Base-by-base conservation (phyloP, 257 asterid genomes). In the Anisodus acutangulus region DNA sequence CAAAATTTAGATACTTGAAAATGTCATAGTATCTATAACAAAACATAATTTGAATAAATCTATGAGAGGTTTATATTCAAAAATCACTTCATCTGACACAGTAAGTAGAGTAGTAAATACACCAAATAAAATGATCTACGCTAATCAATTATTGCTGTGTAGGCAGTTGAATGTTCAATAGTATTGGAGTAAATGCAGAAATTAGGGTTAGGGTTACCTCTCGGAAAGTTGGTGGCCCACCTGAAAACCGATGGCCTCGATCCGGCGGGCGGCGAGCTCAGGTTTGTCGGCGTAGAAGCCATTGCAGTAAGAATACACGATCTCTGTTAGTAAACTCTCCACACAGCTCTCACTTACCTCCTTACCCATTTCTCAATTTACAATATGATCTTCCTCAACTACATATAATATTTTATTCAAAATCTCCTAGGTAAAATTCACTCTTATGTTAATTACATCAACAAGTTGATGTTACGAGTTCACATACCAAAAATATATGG, bases 181-280 rank as follows among this genome's bases (percentile, higher is more conserved):
- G 26, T 12, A 55, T 55, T 55, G 4, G 5, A 41, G 45, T 41
- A 41, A 41, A 41, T 41, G 43, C 43, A 39, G 3, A 5, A 39
- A 53, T 39, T 39, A 39, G 43, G 43, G 35, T 79, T 19, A 59
- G 57, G 11, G 13, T 51, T 62, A 94, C 99, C 99, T 93, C 83
- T 96, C 98, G 9, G 95, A 90, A 4, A 94, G 91, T 78, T 95
- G 99, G 86, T 94, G 99, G 84, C 98, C 99, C 84, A 93, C 99
- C 83, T 96, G 97, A 88, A 93, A 96, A 19, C 98, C 98, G 37
- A 94, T 93, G 87, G 99, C 97, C 87, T 96, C 98, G 89, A 96
- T 94, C 91, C 99, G 88, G 9, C 97, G 97, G 19, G 98, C 98
- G 60, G 99, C 98, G 68, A 96, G 95, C 86, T 96, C 98, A 10